Evolutionary conservation across 2,329 filamentous ascomycete species (phyloP), one percentile per base, ranked within the genome.

Genomic region (Neocucurbitaria cava): DNA sequence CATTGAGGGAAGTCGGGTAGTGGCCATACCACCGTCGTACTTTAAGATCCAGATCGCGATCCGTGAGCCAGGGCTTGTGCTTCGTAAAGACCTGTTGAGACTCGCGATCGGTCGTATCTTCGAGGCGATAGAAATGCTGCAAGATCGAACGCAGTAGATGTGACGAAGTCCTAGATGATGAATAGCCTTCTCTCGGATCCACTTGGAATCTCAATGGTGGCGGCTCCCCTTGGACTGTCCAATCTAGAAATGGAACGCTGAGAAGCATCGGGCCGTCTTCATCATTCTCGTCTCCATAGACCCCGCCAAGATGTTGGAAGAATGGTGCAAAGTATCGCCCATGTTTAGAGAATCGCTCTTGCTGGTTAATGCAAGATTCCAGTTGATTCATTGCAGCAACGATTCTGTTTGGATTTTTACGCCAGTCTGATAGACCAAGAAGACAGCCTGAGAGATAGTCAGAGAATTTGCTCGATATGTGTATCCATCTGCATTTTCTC

Each of bases 291-390:
- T 61, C 53, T 2, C 47, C 46, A 20, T 43, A 38, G 5, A 46
- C 54, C 7, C 68, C 59, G 3, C 56, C 46, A 3, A 79, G 62
- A n/a, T 65, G 58, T 52, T 77, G 66, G 18, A 71, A 71, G 53
- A 79, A 79, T 0, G 77, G 77, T 18, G 74, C 68, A 59, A 79
- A 79, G 49, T 77, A 76, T 52, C 76, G 70, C 11, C 77, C 77
- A 59, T 79, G 77, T 49, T 77, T 78, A 2, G 77, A 78, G 54
- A 77, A 78, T 0, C 77, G 68, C 39, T 77, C 77, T 28, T 79
- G 71, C 43, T 74, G 70, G 38, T 76, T 65, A 28, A 79, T 64
- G 39, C 69, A 72, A 31, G 73, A 65, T 42, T 78, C 72, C 13
- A 79, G 61, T 53, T 71, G 69, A 35, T 69, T 64, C 10, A 75